Percentiles rank a stretch among this genome's conserved stretches.
Conservation (phyloP, 371 early-diverging fungal genomes). For the Lichtheimia hyalospora region DNA sequence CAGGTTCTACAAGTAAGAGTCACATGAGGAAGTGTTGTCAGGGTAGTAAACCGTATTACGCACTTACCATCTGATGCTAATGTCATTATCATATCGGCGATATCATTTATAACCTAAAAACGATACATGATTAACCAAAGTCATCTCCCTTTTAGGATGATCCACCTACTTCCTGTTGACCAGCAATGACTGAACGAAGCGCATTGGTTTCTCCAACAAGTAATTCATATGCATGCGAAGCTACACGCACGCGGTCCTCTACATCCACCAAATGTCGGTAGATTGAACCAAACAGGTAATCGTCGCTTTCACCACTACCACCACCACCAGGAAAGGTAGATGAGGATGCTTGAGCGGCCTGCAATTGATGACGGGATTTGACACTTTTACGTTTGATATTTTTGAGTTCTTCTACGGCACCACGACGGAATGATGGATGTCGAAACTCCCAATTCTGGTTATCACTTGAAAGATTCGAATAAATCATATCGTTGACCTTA, state of each 20-base stretch:
- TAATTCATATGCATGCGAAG: conserved; percentile 16
- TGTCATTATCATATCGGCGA: not conserved
- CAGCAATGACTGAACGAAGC: conserved; percentile 5
- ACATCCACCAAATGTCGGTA: conserved; percentile 16
- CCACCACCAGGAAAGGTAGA: not conserved
- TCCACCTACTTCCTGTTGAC: conserved; percentile 19
- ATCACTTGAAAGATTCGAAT: conserved; percentile 50
- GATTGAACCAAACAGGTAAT: conserved; percentile 6
- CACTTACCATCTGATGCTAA: not conserved
- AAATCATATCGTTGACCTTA: conserved; percentile 68
- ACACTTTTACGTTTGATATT: conserved; percentile 66
- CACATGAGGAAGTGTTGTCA: not conserved
- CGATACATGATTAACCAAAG: too few species aligned
- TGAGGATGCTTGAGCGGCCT: not conserved
- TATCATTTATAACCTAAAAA: conserved; percentile 1
- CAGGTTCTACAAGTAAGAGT: not conserved
- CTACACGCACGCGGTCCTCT: conserved; percentile 14
- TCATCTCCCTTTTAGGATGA: not conserved
- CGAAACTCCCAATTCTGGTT: conserved; percentile 72
- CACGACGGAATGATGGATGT: conserved; percentile 65
- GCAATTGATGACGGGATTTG: conserved; percentile 29
- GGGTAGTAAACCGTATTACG: not conserved
- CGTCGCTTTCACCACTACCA: conserved; percentile 1
- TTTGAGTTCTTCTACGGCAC: conserved; percentile 55
- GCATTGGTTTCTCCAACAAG: conserved; percentile 9